A percentile compares a stretch with the other conserved stretches of the same genome.
These are phyloP conservation scores for Zygoascus sp. DNA, from an alignment of 1,139 yeast species.

Conservation along the genomic window DNA sequence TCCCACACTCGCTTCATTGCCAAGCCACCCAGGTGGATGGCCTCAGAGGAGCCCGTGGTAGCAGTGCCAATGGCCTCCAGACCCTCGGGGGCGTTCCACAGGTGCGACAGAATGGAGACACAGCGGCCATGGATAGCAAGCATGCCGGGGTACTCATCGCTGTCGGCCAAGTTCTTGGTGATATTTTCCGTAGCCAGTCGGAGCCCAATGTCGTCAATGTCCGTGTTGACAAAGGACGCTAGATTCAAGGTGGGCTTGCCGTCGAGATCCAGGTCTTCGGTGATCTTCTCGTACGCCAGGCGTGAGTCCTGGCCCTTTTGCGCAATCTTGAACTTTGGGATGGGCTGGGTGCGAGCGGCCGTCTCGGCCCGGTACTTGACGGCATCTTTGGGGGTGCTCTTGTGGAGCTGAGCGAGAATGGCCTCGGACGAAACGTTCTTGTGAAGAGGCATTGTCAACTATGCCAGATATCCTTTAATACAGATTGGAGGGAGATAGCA, in stretches of 20 bases:
- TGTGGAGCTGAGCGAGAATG: slow-evolving; percentile 28
- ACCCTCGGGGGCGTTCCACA: slow-evolving; percentile 72
- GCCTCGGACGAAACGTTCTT: slow-evolving; percentile 35
- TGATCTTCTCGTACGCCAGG: slow-evolving; percentile 58
- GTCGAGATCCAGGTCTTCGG: slow-evolving; percentile 72
- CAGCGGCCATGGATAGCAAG: slow-evolving; percentile 78
- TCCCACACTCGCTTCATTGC: slow-evolving; percentile 93
- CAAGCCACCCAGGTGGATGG: slow-evolving; percentile 87
- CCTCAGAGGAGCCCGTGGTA: slow-evolving; percentile 92
- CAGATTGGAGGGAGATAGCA: no score
- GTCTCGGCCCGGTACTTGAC: slow-evolving; percentile 13
- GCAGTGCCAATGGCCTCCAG: slow-evolving; percentile 75
- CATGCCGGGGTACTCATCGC: slow-evolving; percentile 87
- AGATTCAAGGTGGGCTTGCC: slow-evolving; percentile 80
- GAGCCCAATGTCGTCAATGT: slow-evolving; percentile 47
- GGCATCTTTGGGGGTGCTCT: slow-evolving; percentile 20
- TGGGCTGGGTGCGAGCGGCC: slow-evolving; percentile 21
- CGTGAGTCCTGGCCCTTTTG: slow-evolving; percentile 48
- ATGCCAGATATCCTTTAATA: no score
- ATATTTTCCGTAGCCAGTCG: slow-evolving; percentile 62
- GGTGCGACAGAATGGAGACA: slow-evolving; percentile 66
- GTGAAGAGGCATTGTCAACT: slow-evolving; percentile 31
- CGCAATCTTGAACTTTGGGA: slow-evolving; percentile 50
- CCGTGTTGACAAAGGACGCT: slow-evolving; percentile 87
- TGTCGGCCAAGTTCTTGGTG: slow-evolving; percentile 85